Percentiles rank a stretch among this genome's conserved stretches.
These are phyloP conservation scores for Dryas drummondii DNA, from an alignment of 306 rosid species.

Conservation along the genomic window DNA sequence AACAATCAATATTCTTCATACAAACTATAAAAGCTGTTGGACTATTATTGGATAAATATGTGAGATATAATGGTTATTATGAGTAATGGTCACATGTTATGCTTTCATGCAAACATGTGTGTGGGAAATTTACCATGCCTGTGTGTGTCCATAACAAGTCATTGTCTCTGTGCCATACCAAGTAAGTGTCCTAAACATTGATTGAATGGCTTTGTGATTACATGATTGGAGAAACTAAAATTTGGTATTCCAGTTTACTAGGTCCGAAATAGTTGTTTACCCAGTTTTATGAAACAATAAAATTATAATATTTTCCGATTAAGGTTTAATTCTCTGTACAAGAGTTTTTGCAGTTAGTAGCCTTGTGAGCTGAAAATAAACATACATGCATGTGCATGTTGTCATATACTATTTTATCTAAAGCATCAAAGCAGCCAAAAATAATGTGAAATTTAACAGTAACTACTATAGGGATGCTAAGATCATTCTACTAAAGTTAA, in stretches of 20 bases:
- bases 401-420: background rate
- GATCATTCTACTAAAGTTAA: background rate
- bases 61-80: too few relatives aligned
- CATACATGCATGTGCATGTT: background rate
- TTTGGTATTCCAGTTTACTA: background rate
- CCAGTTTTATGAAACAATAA: background rate
- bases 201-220: background rate
- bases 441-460: background rate
- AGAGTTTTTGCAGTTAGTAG: background rate
- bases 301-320: background rate
- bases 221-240: background rate
- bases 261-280: background rate
- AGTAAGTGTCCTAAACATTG: too few relatives aligned
- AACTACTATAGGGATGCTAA: background rate
- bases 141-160: too few relatives aligned
- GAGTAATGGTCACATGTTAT: too few relatives aligned
- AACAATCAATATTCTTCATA: too few relatives aligned
- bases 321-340: too few relatives aligned
- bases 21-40: too few relatives aligned
- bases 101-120: too few relatives aligned
- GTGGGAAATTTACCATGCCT: too few relatives aligned
- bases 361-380: background rate
- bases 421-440: slow-evolving; percentile 5
- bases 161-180: background rate
- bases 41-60: too few relatives aligned